These are phyloP conservation scores for Lentinus brumalis DNA, from an alignment of 768 basidiomycete genomes.

Conservation along the genomic window DNA sequence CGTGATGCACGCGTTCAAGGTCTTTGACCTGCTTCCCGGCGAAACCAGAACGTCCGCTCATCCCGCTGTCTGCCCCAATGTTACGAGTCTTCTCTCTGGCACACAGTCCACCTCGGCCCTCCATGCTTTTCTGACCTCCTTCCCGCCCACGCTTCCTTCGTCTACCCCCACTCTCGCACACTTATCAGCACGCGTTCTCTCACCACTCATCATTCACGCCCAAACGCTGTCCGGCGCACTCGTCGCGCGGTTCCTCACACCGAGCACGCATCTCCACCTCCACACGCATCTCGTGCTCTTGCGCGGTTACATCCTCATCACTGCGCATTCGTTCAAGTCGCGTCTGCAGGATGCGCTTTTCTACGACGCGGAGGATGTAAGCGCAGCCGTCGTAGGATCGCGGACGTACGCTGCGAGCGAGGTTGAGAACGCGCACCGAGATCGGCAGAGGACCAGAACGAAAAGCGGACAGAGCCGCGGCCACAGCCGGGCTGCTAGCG, in stretches of 20 bases:
- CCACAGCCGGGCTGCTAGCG: not conserved
- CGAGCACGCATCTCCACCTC: conserved; percentile 65
- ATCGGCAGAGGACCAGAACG: not conserved
- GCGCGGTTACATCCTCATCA: conserved; percentile 74
- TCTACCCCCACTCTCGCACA: conserved; percentile 65
- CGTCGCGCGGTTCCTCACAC: conserved; percentile 64
- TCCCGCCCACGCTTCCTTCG: conserved; percentile 61
- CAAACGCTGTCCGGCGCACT: conserved; percentile 66
- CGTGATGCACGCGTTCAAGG: conserved; percentile 1
- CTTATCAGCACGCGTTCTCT: conserved; percentile 63
- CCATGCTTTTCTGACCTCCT: conserved; percentile 51
- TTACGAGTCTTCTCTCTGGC: not conserved
- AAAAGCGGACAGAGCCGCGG: conserved; percentile 1
- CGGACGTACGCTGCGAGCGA: conserved; percentile 15
- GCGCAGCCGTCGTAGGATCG: conserved; percentile 12
- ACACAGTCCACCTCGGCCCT: conserved; percentile 31
- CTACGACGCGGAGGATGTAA: conserved; percentile 62
- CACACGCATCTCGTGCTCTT: conserved; percentile 67
- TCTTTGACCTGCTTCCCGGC: conserved; percentile 21
- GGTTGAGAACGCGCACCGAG: not conserved
- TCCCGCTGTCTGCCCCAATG: not conserved
- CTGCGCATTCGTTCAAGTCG: conserved; percentile 71
- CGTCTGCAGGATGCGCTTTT: conserved; percentile 75
- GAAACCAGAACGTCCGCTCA: not conserved
- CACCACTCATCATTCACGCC: conserved; percentile 62